Evolutionary conservation across 805 yeast species (phyloP), one percentile per base, ranked within the genome.

Genomic region (Candida stauntonica): DNA sequence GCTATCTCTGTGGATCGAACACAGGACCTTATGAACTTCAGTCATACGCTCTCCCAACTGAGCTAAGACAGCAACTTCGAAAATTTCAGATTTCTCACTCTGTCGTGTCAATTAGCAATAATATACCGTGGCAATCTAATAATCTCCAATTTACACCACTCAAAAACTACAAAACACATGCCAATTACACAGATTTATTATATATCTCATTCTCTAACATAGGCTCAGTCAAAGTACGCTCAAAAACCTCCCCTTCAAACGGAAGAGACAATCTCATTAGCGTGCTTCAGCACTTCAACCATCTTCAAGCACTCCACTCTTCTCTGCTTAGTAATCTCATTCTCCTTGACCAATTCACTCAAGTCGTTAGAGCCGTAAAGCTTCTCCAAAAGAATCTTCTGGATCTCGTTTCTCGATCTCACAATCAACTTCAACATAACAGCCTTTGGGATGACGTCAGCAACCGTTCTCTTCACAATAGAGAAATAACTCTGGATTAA

Each of bases 391-490:
- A 93, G 71, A 50, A 85, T 94, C 60, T 81, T 86, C 67, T 94
- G 99, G 54, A 93, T 84, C 53, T 86, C 94, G 40, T 77, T 81
- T 68, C 86, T 87, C 29, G 95, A 82, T 55, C 73, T 75, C 46
- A 80, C 81, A 54, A 93, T 91, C 60, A 93, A 74, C 63, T 91
- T 89, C 55, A 91, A 72, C 95, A 89, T 88, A 47, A 93, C 76
- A 4, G 97, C 94, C 67, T 93, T 93, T 51, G 99, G 99, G 51
- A 93, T 82, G 55, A 89, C 69, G 60, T 93, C 99, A 16, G 95
- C 83, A 52, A 93, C 82, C 1, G 97, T 86, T 60, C 95, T 79
- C 67, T 89, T 87, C 34, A 93, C 96, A 60, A 93, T 93, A 57
- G 78, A 78, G 68, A 83, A 93, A 64, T 93, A 93, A 19, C 96